Evolutionary conservation across 352 stramenopile genomes (phyloP), one percentile per base, ranked within the genome.

Genomic region (Phytophthora sojae): DNA sequence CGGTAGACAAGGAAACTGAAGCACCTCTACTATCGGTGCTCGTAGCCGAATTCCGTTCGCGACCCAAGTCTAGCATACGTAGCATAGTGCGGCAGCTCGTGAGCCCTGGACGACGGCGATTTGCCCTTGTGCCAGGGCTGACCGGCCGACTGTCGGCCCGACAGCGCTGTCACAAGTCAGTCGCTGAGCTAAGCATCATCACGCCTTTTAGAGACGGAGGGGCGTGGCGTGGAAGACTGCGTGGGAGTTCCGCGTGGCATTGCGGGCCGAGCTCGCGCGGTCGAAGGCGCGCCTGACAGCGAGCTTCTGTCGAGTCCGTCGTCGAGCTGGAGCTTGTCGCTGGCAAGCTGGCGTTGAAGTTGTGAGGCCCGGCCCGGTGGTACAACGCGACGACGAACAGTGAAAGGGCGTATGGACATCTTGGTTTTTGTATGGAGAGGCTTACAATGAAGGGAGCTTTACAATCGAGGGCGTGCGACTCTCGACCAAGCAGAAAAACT

Each of bases 231-330:
- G 64, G 64, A 68, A 68, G 30, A 14, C 59, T 29, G 37, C 39
- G 45, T 39, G 42, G 52, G 39, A 47, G 9, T 30, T 42, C 17
- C 30, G 62, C 30, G 47, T 58, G 55, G 60, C 49, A 61, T 42
- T 39, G 60, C 19, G 14, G n/a, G 29, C 29, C 25, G 15, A 37
- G 11, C 17, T 35, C 42, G 53, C 49, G n/a, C 25, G 42, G 17
- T 39, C 30, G 53, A 69, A 47, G 32, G 51, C 42, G 32, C n/a
- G 26, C 44, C n/a, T 29, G 50, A 57, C 39, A 39, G 26, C 26
- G 26, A 73, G 35, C 66, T 74, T 74, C 47, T 69, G 67, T 74
- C 61, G 60, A 74, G 67, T 74, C 67, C 54, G 67, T 52, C 61
- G 60, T 26, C 25, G 29, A 23, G 19, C 12, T 35, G 19, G 14